Base-by-base conservation (phyloP, 2,329 filamentous ascomycete genomes). In the Colletotrichum cereale region DNA sequence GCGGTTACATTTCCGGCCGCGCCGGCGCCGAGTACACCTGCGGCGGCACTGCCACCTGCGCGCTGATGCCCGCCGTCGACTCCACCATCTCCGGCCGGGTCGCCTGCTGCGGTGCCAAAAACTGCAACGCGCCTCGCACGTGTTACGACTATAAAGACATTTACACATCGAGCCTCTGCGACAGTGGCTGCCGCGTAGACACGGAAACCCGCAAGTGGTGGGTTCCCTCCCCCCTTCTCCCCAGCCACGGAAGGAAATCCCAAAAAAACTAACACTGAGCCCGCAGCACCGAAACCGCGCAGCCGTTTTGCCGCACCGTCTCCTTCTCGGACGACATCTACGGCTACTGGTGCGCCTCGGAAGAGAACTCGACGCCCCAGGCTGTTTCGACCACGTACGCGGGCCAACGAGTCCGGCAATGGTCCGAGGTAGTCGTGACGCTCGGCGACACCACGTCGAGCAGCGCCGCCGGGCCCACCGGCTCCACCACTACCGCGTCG, bases 141-240 rank as follows among this genome's bases (percentile, higher is more conserved):
- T 87, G 86, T 66, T 68, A 84, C 14, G 83, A 86, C 72, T 82
- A 79, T 57, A 70, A 73, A 0, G 75, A 81, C 21, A 78, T 83
- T 38, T 79, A 73, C 42, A 75, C 76, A 2, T 78, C 78, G 6
- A 83, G 80, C 53, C 72, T 75, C 14, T 87, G 86, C 71, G 79
- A 83, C 65, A 73, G 79, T 58, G 80, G 78, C 14, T 87, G 85
- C 68, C 71, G 78, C 26, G 75, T 79, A 24, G 83, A 87, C 66
- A 77, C 77, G 1, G 80, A 76, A 44, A 86, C 82, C 14, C 72
- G 84, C 47, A 87, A 87, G 76, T 87, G 86, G 85, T 87, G 78
- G 69, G 79, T 75, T 34, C 12, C 3, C 4, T 2, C 26, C 21
- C 10, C 44, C 44, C 10, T n/a, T 3, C 4, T 47, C 10, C 24